Conservation (phyloP, 2,329 filamentous ascomycete genomes). For the Karstenula rhodostoma region DNA sequence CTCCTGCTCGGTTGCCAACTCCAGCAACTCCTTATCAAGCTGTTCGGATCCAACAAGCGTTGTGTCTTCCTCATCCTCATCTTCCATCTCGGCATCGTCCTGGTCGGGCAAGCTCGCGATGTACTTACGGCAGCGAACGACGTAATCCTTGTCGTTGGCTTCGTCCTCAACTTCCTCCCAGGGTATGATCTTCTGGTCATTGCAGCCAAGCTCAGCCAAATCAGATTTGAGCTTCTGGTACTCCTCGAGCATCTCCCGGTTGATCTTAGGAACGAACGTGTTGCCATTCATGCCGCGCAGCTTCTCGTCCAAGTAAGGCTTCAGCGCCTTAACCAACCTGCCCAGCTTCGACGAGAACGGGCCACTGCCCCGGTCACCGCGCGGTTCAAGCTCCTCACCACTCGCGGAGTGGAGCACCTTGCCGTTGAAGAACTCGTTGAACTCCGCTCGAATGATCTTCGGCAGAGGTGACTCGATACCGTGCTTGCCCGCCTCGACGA, state of each 20-base stretch:
- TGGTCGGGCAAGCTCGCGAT: not conserved
- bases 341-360: slow-evolving; percentile 29
- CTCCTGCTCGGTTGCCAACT: not conserved
- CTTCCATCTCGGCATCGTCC: not conserved
- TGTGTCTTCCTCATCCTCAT: not conserved
- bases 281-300: not conserved
- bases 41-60: not conserved
- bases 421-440: slow-evolving; percentile 28
- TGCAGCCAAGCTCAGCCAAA: not conserved
- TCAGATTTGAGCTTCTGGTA: slow-evolving; percentile 2
- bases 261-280: slow-evolving; percentile 3
- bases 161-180: slow-evolving; percentile 3
- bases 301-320: not conserved
- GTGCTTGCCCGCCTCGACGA: slow-evolving; percentile 20
- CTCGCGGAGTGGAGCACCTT: slow-evolving; percentile 11
- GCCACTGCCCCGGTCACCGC: slow-evolving; percentile 15
- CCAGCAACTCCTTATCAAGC: slow-evolving; percentile 1
- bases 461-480: slow-evolving; percentile 21
- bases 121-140: not conserved
- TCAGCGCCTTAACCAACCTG: slow-evolving; percentile 10
- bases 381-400: slow-evolving; percentile 11
- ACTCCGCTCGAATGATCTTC: slow-evolving; percentile 17
- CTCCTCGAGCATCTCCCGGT: not conserved
- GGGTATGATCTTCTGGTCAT: not conserved
- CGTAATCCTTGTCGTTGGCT: not conserved